A percentile compares a stretch with the other conserved stretches of the same genome.
phyloP scores from a whole-genome alignment of 75 land plant genomes.

The Chamaecyparis obtusa region DNA sequence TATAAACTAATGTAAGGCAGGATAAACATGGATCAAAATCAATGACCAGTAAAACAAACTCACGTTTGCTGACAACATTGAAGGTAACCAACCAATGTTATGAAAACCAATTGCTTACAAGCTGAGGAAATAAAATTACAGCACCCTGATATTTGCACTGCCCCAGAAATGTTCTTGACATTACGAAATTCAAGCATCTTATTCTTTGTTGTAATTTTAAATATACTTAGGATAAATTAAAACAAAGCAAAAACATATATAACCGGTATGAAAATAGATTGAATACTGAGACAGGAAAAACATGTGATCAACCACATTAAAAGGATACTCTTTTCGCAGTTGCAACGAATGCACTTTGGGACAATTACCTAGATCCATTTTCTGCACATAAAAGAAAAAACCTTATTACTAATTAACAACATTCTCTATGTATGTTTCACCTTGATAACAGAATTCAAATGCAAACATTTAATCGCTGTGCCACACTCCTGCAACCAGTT shows the following conservation, averaged over 20 bases:
- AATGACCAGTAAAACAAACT: neutral
- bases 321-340: constrained; percentile 96
- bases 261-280: neutral
- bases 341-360: constrained; percentile 94
- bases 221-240: neutral
- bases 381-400: constrained; percentile 52
- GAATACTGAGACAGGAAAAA: neutral
- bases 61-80: neutral
- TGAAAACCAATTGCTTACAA: neutral
- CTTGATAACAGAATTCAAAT: neutral
- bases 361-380: constrained; percentile 98
- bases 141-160: neutral
- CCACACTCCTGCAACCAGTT: neutral
- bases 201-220: neutral
- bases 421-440: neutral
- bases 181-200: neutral
- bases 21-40: neutral
- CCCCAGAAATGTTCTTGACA: neutral
- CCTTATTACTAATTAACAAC: neutral
- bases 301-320: neutral
- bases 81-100: neutral
- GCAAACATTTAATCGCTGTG: neutral
- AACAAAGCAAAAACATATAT: neutral
- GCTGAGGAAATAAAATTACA: neutral
- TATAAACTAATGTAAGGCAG: neutral